phyloP scores from a whole-genome alignment of 2,329 filamentous ascomycete genomes.

The Dactylella cylindrospora region DNA sequence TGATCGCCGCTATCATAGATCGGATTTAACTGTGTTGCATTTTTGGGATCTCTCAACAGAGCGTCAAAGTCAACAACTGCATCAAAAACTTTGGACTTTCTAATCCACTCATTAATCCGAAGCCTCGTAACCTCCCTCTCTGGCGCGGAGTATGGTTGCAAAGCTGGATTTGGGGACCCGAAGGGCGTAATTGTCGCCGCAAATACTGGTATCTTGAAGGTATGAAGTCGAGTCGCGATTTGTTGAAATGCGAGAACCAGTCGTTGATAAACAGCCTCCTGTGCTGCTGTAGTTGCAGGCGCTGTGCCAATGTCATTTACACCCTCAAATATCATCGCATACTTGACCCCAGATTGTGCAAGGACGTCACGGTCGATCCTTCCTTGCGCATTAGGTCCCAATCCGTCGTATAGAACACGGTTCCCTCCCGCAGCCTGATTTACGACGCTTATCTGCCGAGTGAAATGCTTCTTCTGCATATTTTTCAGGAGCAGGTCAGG shows the following conservation, averaged over 20 bases:
- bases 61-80: constrained; percentile 65
- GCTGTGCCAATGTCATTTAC: constrained; percentile 68
- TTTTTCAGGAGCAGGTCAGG: constrained; percentile 60
- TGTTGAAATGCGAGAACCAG: constrained; percentile 63
- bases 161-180: constrained; percentile 55
- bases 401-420: constrained; percentile 62
- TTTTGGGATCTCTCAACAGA: constrained; percentile 58
- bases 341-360: constrained; percentile 60
- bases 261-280: constrained; percentile 56
- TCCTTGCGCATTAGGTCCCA: constrained; percentile 63
- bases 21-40: constrained; percentile 56
- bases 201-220: constrained; percentile 56
- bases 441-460: constrained; percentile 59
- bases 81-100: constrained; percentile 61
- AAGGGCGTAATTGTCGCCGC: constrained; percentile 70
- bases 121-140: constrained; percentile 61
- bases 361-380: constrained; percentile 68
- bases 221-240: constrained; percentile 58
- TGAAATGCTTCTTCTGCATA: constrained; percentile 56
- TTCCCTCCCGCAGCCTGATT: constrained; percentile 73
- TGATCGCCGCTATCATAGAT: constrained; percentile 65
- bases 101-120: constrained; percentile 64
- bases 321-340: constrained; percentile 67
- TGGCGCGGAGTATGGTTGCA: constrained; percentile 57
- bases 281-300: constrained; percentile 54